Evolutionary conservation across 2,329 filamentous ascomycete species (phyloP).

Genomic region (Penicillium italicum): DNA sequence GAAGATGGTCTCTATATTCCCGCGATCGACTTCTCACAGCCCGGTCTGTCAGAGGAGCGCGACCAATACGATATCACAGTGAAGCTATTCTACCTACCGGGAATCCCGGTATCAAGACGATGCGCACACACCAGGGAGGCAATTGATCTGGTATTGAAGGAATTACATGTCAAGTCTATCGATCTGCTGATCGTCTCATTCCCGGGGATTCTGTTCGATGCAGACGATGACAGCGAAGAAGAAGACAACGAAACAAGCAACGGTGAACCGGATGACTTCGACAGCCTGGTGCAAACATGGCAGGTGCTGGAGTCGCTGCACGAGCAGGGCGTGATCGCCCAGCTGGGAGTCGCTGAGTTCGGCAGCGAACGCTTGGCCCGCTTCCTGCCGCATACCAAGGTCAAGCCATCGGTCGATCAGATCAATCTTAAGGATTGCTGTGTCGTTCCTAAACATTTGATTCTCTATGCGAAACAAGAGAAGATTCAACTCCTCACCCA

Average conservation of each 20-base stretch:
- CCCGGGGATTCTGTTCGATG: constrained; percentile 88
- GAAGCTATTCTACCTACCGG: constrained; percentile 88
- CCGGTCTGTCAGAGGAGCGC: constrained; percentile 74
- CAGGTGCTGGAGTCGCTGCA: constrained; percentile 69
- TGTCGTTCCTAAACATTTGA: constrained; percentile 84
- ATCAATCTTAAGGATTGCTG: constrained; percentile 97
- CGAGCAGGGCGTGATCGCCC: constrained; percentile 64
- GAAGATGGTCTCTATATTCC: constrained; percentile 69
- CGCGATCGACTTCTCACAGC: constrained; percentile 66
- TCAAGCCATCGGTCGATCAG: constrained; percentile 83
- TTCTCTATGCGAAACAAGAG: constrained; percentile 76
- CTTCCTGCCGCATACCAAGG: constrained; percentile 67
- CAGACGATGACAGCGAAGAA: constrained; percentile 77
- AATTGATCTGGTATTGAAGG: constrained; percentile 72
- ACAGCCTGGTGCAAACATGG: constrained; percentile 65
- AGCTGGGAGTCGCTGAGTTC: constrained; percentile 86
- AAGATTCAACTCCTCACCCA: constrained; percentile 87
- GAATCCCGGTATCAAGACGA: constrained; percentile 61
- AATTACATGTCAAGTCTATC: constrained; percentile 70
- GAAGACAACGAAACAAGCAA: constrained; percentile 55
- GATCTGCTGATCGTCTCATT: constrained; percentile 92
- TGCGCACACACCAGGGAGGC: constrained; percentile 72
- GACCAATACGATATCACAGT: constrained; percentile 89
- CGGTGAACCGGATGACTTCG: constrained; percentile 52
- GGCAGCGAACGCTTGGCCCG: constrained; percentile 75